A percentile compares a stretch with the other conserved stretches of the same genome.
phyloP scores from a whole-genome alignment of 768 basidiomycete species.

The Boletus subcaerulescens region DNA sequence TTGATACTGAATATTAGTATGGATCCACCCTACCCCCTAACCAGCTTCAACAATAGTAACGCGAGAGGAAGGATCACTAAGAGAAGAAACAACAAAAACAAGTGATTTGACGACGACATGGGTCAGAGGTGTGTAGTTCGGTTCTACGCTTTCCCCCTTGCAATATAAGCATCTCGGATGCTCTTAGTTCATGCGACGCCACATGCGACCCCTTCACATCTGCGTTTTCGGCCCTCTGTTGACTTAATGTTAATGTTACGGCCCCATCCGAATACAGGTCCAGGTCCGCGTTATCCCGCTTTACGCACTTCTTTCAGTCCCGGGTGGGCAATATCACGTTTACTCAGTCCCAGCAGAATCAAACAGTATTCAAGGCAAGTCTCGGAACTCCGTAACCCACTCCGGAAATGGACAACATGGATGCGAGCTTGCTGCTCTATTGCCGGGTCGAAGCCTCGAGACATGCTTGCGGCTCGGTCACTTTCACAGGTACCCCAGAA shows the following conservation, averaged over 20 bases:
- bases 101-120: constrained; percentile 10
- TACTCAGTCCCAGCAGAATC: not conserved
- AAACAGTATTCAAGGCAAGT: not conserved
- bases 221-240: not conserved
- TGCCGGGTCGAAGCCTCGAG: not conserved
- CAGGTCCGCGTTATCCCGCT: not conserved
- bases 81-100: constrained; percentile 20
- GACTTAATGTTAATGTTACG: not conserved
- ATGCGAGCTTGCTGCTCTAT: not conserved
- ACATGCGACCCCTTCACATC: not conserved
- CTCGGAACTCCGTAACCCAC: not conserved
- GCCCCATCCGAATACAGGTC: not conserved
- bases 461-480: not conserved
- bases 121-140: not conserved
- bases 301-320: not conserved
- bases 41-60: not conserved
- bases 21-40: not conserved
- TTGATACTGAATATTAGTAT: not conserved
- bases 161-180: constrained; percentile 12
- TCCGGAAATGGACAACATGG: not conserved
- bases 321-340: not conserved
- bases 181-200: constrained; percentile 2
- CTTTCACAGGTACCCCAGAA: not conserved
- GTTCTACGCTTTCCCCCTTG: not conserved
- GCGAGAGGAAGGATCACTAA: not conserved